A percentile compares a stretch with the other conserved stretches of the same genome.
phyloP scores from a whole-genome alignment of 1,139 yeast genomes.

The Suhomyces ambrosiae region DNA sequence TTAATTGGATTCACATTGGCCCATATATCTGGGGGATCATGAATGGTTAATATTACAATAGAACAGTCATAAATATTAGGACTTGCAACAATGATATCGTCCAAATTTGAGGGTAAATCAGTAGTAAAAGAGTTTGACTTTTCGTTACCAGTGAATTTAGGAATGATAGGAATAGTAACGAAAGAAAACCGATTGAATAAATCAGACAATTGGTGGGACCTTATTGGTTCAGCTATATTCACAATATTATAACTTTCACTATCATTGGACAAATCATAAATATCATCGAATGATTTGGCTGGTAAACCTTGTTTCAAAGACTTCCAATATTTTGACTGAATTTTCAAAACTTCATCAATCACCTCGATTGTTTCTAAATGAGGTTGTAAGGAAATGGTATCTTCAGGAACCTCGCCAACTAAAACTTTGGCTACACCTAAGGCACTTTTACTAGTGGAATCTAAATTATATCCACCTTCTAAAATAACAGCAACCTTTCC shows the following conservation, averaged over 20 bases:
- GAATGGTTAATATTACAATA: constrained; percentile 70
- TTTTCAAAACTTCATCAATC: constrained; percentile 77
- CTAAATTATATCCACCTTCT: constrained; percentile 96
- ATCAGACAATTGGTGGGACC: constrained; percentile 65
- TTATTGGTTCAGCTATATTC: constrained; percentile 68
- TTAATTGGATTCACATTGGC: constrained; percentile 79
- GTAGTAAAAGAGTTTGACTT: constrained; percentile 34
- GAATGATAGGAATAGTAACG: constrained; percentile 68
- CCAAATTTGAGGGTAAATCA: constrained; percentile 52
- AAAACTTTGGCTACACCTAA: constrained; percentile 89
- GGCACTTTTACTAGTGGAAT: constrained; percentile 88
- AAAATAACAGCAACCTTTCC: constrained; percentile 88
- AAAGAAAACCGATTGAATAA: constrained; percentile 60
- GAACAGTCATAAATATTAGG: constrained; percentile 67
- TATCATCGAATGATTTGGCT: constrained; percentile 40
- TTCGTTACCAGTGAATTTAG: constrained; percentile 24
- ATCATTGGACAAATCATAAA: constrained; percentile 35
- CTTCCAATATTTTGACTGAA: constrained; percentile 88
- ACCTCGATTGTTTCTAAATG: constrained; percentile 80
- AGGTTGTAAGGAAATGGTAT: constrained; percentile 60
- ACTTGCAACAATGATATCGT: constrained; percentile 75
- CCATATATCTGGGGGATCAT: constrained; percentile 94
- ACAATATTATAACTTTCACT: constrained; percentile 39
- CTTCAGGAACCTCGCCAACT: constrained; percentile 94
- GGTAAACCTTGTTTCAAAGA: constrained; percentile 73